Conservation (phyloP, 2,329 filamentous ascomycete genomes). For the Dothideomycetidae sp. region DNA sequence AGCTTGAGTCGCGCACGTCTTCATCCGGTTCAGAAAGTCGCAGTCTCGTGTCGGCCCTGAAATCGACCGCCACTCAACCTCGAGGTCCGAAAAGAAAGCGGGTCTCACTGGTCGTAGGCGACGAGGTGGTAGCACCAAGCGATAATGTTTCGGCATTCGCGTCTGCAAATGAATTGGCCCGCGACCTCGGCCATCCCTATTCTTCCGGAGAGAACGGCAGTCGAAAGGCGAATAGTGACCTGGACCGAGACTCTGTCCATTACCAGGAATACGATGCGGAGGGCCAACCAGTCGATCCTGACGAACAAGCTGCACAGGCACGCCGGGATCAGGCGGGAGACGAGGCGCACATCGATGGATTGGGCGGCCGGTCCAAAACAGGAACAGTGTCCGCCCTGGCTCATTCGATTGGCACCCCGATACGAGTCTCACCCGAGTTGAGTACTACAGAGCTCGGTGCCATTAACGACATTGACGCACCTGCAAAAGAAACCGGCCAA, state of each 20-base stretch:
- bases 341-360: no score
- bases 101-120: constrained; percentile 23
- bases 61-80: constrained; percentile 17
- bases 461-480: constrained; percentile 11
- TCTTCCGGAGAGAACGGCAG: constrained; percentile 9
- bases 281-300: not conserved
- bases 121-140: constrained; percentile 22
- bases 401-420: no score
- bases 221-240: not conserved
- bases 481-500: constrained; percentile 7
- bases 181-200: constrained; percentile 19
- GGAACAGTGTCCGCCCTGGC: not conserved
- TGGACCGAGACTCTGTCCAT: not conserved
- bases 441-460: not conserved
- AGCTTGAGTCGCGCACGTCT: constrained; percentile 20
- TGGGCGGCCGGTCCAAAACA: not conserved
- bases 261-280: not conserved
- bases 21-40: constrained; percentile 24
- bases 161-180: constrained; percentile 15
- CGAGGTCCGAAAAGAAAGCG: constrained; percentile 19
- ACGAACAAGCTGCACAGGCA: no score
- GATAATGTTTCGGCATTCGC: constrained; percentile 19
- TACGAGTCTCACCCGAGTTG: no score
- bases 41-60: constrained; percentile 22
- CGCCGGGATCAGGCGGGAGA: no score